Base-by-base conservation (phyloP, 2,329 filamentous ascomycete species). In the Sporothrix mexicana region DNA sequence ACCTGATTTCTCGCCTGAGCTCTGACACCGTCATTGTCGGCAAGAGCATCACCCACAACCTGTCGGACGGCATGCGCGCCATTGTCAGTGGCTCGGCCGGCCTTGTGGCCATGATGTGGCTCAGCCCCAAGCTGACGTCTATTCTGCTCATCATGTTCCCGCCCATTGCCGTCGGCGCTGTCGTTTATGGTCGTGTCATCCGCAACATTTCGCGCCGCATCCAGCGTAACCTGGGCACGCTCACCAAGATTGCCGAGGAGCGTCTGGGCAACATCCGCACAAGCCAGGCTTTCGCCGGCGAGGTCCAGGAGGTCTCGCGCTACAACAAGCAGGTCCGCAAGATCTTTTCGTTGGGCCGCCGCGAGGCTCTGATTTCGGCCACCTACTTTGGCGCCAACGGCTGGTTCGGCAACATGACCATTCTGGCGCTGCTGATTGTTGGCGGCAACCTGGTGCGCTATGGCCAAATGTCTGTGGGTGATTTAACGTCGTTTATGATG, bases 231-330 rank as follows among this genome's bases (percentile, higher is more conserved):
- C 84, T 99, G 13, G 96, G 96, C 77, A 93, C 93, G 0, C 84
- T 99, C 76, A 97, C 95, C 49, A 99, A 98, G 83, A 97, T 99
- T 80, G 96, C 96, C 0, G 97, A 99, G 84, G 97, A 99, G 82
- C 91, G 96, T n/a, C 85, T 99, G 25, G 95, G 96, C 72, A 99
- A 98, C 80, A 94, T 99, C 74, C 93, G 95, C 79, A 99, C 96
- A 0, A 97, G 94, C 77, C 96, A 99, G 82, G 95, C 96, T 15
- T 99, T 99, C 80, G 95, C 93, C 30, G 96, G 94, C 68, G 96
- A 99, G 81, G 89, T 95, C 13, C 91, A 96, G 77, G 96, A 99
- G 83, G 91, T 98, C 45, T 85, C 89, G 55, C 91, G 97, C 68
- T 99, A 99, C 84, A 98, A 98, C 81, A 90, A 87, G 43, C 96